Conservation (phyloP, 2,329 filamentous ascomycete species). For the Talaromyces sp. region DNA sequence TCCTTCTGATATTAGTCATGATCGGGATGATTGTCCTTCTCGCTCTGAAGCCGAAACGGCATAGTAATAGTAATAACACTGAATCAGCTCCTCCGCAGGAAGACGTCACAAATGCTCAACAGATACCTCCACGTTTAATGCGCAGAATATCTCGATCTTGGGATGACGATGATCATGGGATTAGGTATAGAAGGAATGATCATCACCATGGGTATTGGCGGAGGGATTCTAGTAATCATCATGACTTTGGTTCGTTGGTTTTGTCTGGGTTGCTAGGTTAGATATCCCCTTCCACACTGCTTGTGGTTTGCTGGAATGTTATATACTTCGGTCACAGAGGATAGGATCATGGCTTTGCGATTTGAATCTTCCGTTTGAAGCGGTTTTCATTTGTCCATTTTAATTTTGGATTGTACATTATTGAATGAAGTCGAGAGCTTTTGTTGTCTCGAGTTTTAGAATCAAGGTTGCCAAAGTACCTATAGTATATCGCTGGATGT, state of each 20-base stretch:
- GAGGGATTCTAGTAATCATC: neutral
- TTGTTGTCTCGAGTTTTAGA: neutral
- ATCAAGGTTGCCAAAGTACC: neutral
- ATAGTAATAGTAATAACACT: slow-evolving; percentile 23
- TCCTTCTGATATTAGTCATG: slow-evolving; percentile 81
- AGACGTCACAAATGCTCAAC: neutral
- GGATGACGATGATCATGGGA: neutral
- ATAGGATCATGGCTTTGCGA: slow-evolving; percentile 17
- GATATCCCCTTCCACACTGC: neutral
- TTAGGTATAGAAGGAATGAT: neutral
- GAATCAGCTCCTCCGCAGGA: neutral
- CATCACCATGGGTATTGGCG: neutral
- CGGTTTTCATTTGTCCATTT: neutral
- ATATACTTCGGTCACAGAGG: neutral
- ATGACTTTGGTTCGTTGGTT: neutral
- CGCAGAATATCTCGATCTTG: slow-evolving; percentile 1
- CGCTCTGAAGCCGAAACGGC: slow-evolving; percentile 69
- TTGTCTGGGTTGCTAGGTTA: neutral
- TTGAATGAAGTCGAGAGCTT: neutral
- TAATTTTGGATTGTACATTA: neutral
- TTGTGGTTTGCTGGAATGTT: neutral
- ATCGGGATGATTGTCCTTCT: slow-evolving; percentile 82
- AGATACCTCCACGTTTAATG: neutral
- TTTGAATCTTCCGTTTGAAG: slow-evolving; percentile 1
- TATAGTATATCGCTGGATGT: neutral